Evolutionary conservation across 345 rosid genomes (phyloP), one percentile per base, ranked within the genome.

Genomic region (Acer campestre): DNA sequence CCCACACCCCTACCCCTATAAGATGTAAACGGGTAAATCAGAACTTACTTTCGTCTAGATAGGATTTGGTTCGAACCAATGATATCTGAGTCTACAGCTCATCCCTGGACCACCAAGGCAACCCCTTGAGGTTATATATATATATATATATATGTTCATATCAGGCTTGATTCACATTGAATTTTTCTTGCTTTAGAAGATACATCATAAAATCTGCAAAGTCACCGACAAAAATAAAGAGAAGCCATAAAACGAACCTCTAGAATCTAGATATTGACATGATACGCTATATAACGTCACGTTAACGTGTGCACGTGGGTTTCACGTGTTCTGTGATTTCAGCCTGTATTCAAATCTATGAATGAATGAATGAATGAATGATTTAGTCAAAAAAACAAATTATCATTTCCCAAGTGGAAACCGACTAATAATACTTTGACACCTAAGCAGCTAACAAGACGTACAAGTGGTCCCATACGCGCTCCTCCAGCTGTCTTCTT

Each of bases 41-140:
- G 0, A 31, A 31, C 35, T 4, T 6, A 2, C 35, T 0, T 31
- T 31, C 6, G 0, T 4, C 35, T 31, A 0, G 0, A 0, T 31
- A 31, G 0, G 35, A 31, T 31, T 31, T 4, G 2, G 6, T 35
- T 35, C 0, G 38, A 35, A 35, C 6, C 0, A 35, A 35, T 0
- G 6, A 35, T 4, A 6, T 35, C 38, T 4, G 6, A 35, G 38
- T 35, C 5, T 35, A 35, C 38, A 35, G 38, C 38, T 35, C 38
- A 35, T 35, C 38, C 5, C 38, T 35, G 38, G 35, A 31, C 35
- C 35, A 31, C 6, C 35, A 31, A 31, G 35, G 38, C 6, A 35
- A 4, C 6, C 38, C 38, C 6, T 4, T 35, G 38, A 35, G 38
- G 6, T 35, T 35, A 0, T 4, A 35, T 35, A 29, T 29, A 29